Conservation (phyloP, 202 grass and related monocot species). For the Carex arenaria region DNA sequence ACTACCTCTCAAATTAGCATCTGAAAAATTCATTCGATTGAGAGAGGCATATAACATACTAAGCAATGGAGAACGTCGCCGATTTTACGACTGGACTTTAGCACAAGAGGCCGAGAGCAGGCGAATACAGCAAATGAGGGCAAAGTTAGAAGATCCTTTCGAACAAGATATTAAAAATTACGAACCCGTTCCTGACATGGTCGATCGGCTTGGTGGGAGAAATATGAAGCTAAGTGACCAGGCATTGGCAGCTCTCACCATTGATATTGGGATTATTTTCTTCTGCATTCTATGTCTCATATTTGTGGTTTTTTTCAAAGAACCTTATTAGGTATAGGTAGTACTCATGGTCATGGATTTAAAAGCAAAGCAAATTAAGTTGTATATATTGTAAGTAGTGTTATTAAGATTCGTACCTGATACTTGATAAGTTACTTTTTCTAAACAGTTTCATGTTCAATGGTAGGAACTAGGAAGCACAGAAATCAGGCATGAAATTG, state of each 20-base stretch:
- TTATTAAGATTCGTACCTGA: neutral
- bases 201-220: conserved; percentile 77
- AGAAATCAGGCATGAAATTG: neutral
- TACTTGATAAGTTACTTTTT: neutral
- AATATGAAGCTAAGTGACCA: conserved; percentile 91
- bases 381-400: neutral
- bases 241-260: conserved; percentile 67
- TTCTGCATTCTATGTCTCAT: conserved; percentile 57
- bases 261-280: conserved; percentile 65
- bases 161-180: conserved; percentile 60
- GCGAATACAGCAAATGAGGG: conserved; percentile 64
- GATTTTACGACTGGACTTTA: conserved; percentile 96
- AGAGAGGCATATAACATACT: conserved; percentile 84
- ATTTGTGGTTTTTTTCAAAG: conserved; percentile 64
- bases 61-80: conserved; percentile 59
- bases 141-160: conserved; percentile 71
- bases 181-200: conserved; percentile 57
- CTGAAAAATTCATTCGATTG: conserved; percentile 79
- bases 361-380: neutral
- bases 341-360: neutral
- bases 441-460: neutral
- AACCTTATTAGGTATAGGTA: conserved; percentile 43
- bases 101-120: conserved; percentile 86
- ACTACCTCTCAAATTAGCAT: conserved; percentile 66
- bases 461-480: neutral